phyloP scores from a whole-genome alignment of 2,329 filamentous ascomycete species.

The Ophiostoma perfectum region DNA sequence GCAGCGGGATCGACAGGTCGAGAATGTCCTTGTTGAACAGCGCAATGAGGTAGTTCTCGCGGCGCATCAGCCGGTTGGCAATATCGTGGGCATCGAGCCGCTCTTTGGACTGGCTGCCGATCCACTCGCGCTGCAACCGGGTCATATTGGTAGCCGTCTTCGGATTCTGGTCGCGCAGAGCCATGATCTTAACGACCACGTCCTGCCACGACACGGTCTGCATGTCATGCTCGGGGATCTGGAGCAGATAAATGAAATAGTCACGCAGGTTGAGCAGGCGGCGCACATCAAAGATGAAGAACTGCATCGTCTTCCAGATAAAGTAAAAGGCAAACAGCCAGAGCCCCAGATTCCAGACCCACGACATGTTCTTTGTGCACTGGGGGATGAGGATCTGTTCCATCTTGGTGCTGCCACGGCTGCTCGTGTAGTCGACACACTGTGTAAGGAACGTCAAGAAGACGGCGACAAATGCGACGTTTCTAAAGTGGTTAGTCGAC shows the following conservation, averaged over 20 bases:
- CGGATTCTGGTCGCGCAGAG: constrained; percentile 78
- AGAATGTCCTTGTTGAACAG: constrained; percentile 96
- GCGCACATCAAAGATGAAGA: constrained; percentile 61
- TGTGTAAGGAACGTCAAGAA: constrained; percentile 79
- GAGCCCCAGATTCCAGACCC: constrained; percentile 68
- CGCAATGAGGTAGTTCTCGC: constrained; percentile 94
- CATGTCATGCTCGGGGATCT: constrained; percentile 77
- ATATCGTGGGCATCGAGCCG: constrained; percentile 95
- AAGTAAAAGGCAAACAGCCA: constrained; percentile 86
- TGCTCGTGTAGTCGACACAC: constrained; percentile 74
- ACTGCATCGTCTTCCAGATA: constrained; percentile 71
- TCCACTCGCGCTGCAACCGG: constrained; percentile 47
- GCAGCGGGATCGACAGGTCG: constrained; percentile 78
- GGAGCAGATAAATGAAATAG: constrained; percentile 77
- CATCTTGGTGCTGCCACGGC: constrained; percentile 59
- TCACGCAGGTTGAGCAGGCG: constrained; percentile 72
- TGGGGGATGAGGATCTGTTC: constrained; percentile 58
- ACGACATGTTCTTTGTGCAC: constrained; percentile 71
- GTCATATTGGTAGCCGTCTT: constrained; percentile 60
- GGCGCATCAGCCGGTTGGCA: constrained; percentile 91
- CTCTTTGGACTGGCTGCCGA: constrained; percentile 85
- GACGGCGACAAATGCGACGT: constrained; percentile 73
- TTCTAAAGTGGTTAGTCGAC: constrained; percentile 32
- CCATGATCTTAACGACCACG: constrained; percentile 78
- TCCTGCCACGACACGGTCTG: constrained; percentile 94